These are phyloP conservation scores for Ustilago cynodontis DNA, from an alignment of 1,284 basidiomycete genomes.

Conservation along the genomic window DNA sequence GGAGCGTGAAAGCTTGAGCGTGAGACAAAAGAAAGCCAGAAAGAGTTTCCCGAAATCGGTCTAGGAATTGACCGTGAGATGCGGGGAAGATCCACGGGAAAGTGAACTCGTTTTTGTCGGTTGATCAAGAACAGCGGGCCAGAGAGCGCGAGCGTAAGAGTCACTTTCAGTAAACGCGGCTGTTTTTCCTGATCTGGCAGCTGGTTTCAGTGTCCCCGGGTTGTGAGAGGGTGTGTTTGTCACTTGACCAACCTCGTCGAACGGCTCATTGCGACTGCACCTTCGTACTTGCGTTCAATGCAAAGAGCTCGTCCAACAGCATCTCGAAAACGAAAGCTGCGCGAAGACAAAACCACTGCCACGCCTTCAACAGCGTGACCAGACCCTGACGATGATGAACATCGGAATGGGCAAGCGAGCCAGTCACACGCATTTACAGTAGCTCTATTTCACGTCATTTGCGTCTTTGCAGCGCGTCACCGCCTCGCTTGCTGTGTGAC, in stretches of 20 bases:
- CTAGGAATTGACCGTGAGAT: not conserved
- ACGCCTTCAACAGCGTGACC: slow-evolving; percentile 3
- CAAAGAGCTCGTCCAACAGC: not conserved
- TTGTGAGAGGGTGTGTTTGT: not conserved
- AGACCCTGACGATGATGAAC: slow-evolving; percentile 8
- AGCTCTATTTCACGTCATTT: slow-evolving; percentile 24
- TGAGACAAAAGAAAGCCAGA: not conserved
- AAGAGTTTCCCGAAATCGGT: not conserved
- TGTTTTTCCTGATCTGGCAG: not conserved
- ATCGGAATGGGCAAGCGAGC: slow-evolving; percentile 14
- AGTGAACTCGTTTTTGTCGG: not conserved
- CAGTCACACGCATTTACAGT: slow-evolving; percentile 6
- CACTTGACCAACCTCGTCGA: slow-evolving; percentile 5
- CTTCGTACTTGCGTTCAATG: not conserved
- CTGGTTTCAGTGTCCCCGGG: not conserved
- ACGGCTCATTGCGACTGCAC: not conserved
- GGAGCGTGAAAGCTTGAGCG: slow-evolving; percentile 26
- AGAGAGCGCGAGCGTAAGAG: not conserved
- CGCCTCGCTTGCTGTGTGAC: not conserved
- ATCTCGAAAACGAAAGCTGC: not conserved
- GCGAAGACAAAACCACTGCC: not conserved
- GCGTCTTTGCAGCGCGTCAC: slow-evolving; percentile 11
- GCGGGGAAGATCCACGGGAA: not conserved
- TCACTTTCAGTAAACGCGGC: not conserved
- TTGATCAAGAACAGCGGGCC: not conserved